Percentiles rank a stretch among this genome's conserved stretches.
These are phyloP conservation scores for Aspergillus quadricinctus DNA, from an alignment of 2,329 filamentous ascomycete genomes.

Conservation along the genomic window DNA sequence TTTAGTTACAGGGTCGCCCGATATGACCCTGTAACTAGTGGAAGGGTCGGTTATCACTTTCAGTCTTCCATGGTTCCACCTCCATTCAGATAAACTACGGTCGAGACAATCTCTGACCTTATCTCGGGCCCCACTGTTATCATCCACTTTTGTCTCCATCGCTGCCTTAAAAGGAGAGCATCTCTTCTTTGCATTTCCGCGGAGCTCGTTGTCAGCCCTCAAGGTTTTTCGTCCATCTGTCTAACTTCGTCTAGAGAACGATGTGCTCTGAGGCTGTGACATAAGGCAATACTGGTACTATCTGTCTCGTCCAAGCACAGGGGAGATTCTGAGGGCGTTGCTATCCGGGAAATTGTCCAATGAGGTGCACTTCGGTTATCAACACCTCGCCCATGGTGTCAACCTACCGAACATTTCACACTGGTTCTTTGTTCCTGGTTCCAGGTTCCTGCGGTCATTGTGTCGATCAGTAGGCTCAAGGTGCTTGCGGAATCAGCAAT, in stretches of 20 bases:
- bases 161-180: slow-evolving; percentile 3
- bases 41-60: too few species aligned
- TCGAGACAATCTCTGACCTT: background rate
- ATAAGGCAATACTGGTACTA: background rate
- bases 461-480: background rate
- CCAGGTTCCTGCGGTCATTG: background rate
- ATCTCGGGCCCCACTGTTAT: background rate
- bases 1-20: too few species aligned
- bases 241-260: background rate
- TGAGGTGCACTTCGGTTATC: slow-evolving; percentile 21
- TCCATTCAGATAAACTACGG: background rate
- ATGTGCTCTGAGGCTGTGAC: background rate
- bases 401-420: background rate
- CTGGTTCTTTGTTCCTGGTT: background rate
- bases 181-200: slow-evolving; percentile 6
- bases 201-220: background rate
- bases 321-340: background rate
- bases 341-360: slow-evolving; percentile 11
- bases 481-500: background rate
- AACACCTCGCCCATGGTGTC: slow-evolving; percentile 2
- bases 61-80: background rate
- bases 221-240: background rate
- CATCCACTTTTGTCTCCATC: background rate
- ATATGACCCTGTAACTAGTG: too few species aligned
- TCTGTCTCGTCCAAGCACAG: background rate